Base-by-base conservation (phyloP, 2,329 filamentous ascomycete species). In the Colletotrichum trifolii region DNA sequence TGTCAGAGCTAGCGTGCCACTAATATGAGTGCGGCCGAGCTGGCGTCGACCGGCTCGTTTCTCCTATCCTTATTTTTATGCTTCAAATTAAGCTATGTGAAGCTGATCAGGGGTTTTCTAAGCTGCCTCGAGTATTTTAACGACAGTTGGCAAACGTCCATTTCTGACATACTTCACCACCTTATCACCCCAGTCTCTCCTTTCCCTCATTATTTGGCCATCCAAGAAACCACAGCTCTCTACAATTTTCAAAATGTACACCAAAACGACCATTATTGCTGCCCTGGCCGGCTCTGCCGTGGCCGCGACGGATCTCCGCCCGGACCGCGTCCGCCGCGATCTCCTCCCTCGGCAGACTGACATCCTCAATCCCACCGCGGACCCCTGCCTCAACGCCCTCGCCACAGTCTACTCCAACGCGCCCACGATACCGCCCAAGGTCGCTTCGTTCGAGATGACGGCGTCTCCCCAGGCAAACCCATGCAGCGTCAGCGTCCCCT, bases 301-400 rank as follows among this genome's bases (percentile, higher is more conserved):
- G n/a, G 70, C 64, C 58, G 49, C 66, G 46, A 47, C 49, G 13
- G 52, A 63, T 42, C 17, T 70, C 34, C 60, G 49, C 49, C 67
- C 66, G 43, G 58, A 67, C 43, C 64, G 57, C 54, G n/a, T 63
- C 17, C 59, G 64, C 15, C 56, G 70, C 60, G 64, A 68, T 9
- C 35, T 75, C 35, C 36, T 66, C 45, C 66, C 70, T 36, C 71
- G 72, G 58, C 71, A 75, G 60, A 72, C 73, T 45, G 68, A 67
- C 10, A 34, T 36, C 48, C 48, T 25, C 6, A 25, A 46, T 12
- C 4, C 42, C 11, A 13, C 57, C 3, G 54, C 55, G 38, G 35
- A 64, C 40, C 36, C 64, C 34, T 75, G 74, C 53, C 33, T 67
- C 9, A 59, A 45, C 1, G 66, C 65, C 7, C 59, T 76, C 2